A percentile compares a stretch with the other conserved stretches of the same genome.
Evolutionary conservation across 768 basidiomycete species (phyloP).

Genomic region (Pulveroboletus sp.): DNA sequence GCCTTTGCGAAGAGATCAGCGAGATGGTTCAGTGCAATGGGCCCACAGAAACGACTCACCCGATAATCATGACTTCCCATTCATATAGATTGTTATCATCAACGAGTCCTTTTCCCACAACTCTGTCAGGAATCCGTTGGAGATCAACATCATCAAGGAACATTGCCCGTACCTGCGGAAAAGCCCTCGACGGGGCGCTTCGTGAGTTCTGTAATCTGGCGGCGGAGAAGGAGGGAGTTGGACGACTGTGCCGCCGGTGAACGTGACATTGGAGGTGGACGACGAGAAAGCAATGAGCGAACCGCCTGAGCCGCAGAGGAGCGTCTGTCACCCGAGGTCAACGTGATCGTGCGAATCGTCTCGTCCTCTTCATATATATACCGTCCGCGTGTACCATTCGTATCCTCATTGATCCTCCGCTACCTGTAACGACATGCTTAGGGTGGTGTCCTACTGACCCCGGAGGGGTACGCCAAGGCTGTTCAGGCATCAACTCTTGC

Average conservation of each 20-base stretch:
- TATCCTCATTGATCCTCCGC: too few relatives aligned
- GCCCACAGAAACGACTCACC: conserved; percentile 45
- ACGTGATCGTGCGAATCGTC: conserved; percentile 21
- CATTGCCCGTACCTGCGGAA: conserved; percentile 67
- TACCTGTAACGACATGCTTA: too few relatives aligned
- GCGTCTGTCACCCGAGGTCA: neutral
- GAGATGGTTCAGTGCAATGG: conserved; percentile 8
- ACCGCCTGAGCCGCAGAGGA: neutral
- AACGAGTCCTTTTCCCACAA: conserved; percentile 64
- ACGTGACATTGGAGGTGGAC: conserved; percentile 13
- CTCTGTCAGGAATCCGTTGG: conserved; percentile 32
- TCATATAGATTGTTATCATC: conserved; percentile 93
- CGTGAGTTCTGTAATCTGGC: conserved; percentile 80
- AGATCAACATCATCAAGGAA: conserved; percentile 26
- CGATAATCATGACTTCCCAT: conserved; percentile 95
- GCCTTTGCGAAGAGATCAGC: conserved; percentile 45
- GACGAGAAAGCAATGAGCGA: neutral
- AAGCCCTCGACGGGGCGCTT: conserved; percentile 96
- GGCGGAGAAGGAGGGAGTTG: conserved; percentile 59
- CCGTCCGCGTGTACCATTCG: too few relatives aligned
- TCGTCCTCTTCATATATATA: neutral
- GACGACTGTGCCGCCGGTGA: conserved; percentile 31
- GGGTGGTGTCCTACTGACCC: too few relatives aligned
- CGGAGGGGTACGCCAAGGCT: too few relatives aligned
- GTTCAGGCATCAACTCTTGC: too few relatives aligned